phyloP scores from a whole-genome alignment of 1,284 basidiomycete genomes.

The Ustilago bromivora region DNA sequence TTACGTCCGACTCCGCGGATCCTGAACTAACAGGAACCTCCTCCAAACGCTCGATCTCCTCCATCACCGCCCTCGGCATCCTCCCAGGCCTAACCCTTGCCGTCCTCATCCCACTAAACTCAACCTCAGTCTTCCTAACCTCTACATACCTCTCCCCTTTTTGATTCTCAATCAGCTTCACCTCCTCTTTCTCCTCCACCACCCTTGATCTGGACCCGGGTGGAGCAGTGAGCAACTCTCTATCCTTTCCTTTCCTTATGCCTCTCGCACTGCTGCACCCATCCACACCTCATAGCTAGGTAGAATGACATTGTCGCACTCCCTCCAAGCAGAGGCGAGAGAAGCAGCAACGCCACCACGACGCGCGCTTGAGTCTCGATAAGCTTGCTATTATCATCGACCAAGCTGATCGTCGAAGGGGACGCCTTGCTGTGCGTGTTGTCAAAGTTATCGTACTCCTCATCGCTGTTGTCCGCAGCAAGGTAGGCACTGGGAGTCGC shows the following conservation, averaged over 20 bases:
- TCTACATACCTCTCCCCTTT: slow-evolving; percentile 37
- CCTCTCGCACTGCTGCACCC: slow-evolving; percentile 27
- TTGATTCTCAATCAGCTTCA: slow-evolving; percentile 66
- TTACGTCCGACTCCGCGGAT: not conserved
- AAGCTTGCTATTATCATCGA: slow-evolving; percentile 21
- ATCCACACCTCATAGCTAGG: slow-evolving; percentile 33
- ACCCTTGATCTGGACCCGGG: slow-evolving; percentile 37
- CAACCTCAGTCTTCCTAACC: slow-evolving; percentile 27
- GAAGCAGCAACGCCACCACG: slow-evolving; percentile 16
- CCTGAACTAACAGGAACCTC: not conserved
- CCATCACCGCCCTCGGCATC: not conserved
- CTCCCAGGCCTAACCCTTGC: not conserved
- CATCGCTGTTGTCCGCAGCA: not conserved
- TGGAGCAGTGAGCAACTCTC: slow-evolving; percentile 5
- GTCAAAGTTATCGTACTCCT: not conserved
- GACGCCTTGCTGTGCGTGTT: not conserved
- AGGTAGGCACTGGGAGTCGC: slow-evolving; percentile 24
- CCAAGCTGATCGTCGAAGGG: slow-evolving; percentile 10
- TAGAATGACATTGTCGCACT: slow-evolving; percentile 42
- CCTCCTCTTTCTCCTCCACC: slow-evolving; percentile 72
- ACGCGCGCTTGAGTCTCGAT: slow-evolving; percentile 39
- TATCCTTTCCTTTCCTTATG: slow-evolving; percentile 9
- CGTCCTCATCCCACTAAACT: not conserved
- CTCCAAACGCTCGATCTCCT: not conserved
- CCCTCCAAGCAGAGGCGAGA: slow-evolving; percentile 40